Conservation (phyloP, 163 green algal genomes). For the Picocystis sp. region DNA sequence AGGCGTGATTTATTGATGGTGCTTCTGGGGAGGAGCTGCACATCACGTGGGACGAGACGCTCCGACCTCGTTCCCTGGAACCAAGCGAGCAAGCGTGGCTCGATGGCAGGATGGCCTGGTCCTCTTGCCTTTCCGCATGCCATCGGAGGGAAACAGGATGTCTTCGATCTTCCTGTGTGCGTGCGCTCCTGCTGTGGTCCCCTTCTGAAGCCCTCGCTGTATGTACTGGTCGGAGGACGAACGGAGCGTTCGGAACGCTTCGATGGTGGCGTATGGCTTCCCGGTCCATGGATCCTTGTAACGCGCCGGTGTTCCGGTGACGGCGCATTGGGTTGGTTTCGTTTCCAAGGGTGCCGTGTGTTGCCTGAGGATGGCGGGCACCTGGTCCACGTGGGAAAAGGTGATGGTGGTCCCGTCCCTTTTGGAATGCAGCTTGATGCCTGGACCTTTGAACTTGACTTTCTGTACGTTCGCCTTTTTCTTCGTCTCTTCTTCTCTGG, state of each 20-base stretch:
- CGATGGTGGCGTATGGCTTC: constrained; percentile 26
- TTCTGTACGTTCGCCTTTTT: constrained; percentile 37
- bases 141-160: too few species aligned
- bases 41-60: too few species aligned
- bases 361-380: constrained; percentile 29
- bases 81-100: too few species aligned
- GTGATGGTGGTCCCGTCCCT: not conserved
- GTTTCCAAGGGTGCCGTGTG: constrained; percentile 19
- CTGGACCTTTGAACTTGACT: constrained; percentile 17
- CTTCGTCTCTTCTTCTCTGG: constrained; percentile 56
- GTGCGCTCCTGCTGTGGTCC: too few species aligned
- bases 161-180: too few species aligned
- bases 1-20: too few species aligned
- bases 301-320: constrained; percentile 46
- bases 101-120: too few species aligned
- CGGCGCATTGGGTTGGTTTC: constrained; percentile 24
- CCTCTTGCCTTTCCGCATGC: too few species aligned
- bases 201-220: too few species aligned
- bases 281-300: constrained; percentile 55
- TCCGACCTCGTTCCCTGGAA: too few species aligned
- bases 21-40: too few species aligned
- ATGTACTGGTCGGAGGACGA: too few species aligned
- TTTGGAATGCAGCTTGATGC: constrained; percentile 26
- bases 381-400: constrained; percentile 11
- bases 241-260: constrained; percentile 31